Percentiles rank a stretch among this genome's conserved stretches.
These are phyloP conservation scores for Chamaenerion angustifolium DNA, from an alignment of 345 rosid species.

Conservation along the genomic window DNA sequence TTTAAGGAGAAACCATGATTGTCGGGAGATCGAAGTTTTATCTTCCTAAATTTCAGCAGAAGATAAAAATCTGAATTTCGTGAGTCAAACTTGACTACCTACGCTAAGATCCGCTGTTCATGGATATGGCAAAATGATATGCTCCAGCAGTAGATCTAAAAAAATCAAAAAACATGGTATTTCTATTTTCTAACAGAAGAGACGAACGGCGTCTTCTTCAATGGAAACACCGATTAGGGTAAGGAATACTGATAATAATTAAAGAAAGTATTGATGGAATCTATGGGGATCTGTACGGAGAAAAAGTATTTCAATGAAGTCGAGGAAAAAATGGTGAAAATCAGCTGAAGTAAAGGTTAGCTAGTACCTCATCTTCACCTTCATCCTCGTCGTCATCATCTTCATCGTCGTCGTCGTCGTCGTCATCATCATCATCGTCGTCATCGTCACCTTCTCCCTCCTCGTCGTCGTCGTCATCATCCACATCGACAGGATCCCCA, in stretches of 20 bases:
- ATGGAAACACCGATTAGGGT: no score
- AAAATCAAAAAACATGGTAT: no score
- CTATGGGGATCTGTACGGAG: not conserved
- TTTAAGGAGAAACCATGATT: no score
- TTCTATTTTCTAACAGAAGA: no score
- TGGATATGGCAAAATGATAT: no score
- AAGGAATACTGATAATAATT: not conserved
- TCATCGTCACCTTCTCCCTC: slow-evolving; percentile 10
- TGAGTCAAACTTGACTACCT: no score
- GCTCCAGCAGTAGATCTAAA: no score
- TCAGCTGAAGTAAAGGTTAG: not conserved
- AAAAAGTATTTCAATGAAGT: not conserved
- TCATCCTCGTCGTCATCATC: slow-evolving; percentile 13
- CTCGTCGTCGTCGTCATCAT: slow-evolving; percentile 9
- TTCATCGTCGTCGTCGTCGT: slow-evolving; percentile 9
- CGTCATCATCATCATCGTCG: slow-evolving; percentile 11
- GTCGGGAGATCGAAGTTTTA: no score
- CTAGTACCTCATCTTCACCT: slow-evolving; percentile 11
- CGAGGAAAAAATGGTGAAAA: not conserved
- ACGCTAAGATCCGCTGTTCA: no score
- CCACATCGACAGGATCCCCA: slow-evolving; percentile 6
- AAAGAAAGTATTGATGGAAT: not conserved
- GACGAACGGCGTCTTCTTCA: no score
- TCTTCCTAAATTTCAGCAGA: no score
- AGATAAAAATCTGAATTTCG: no score